phyloP scores from a whole-genome alignment of 768 basidiomycete species.

The Gautieria morchelliformis region DNA sequence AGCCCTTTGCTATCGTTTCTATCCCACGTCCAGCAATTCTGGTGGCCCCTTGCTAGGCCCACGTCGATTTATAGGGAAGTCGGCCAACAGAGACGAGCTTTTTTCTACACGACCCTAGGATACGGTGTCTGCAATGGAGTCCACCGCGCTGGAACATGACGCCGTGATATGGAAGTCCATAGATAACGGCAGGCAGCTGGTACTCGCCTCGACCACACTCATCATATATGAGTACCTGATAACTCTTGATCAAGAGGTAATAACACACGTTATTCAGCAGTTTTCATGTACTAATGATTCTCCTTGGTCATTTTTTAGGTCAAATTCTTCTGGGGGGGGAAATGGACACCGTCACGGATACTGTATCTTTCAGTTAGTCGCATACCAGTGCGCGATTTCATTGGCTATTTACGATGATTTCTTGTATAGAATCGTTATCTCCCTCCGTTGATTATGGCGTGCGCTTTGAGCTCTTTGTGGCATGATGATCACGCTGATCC shows the following conservation, averaged over 20 bases:
- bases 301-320: not conserved
- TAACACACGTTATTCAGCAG: not conserved
- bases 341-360: not conserved
- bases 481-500: not conserved
- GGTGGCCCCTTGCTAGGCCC: too few species aligned
- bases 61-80: too few species aligned
- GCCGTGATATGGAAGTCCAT: not conserved
- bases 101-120: too few species aligned
- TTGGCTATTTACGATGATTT: not conserved
- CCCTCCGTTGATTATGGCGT: not conserved
- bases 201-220: not conserved
- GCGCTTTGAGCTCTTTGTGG: not conserved
- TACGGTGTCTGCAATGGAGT: too few species aligned
- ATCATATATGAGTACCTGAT: conserved; percentile 13
- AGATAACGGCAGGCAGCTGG: not conserved
- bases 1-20: too few species aligned
- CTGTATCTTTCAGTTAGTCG: not conserved
- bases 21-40: too few species aligned
- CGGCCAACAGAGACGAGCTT: too few species aligned
- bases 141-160: not conserved
- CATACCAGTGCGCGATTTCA: not conserved
- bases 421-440: not conserved
- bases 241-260: conserved; percentile 12
- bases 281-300: not conserved
- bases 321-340: not conserved